Evolutionary conservation across 371 early-diverging fungal genomes (phyloP).

Genomic region (Mucor lusitanicus): DNA sequence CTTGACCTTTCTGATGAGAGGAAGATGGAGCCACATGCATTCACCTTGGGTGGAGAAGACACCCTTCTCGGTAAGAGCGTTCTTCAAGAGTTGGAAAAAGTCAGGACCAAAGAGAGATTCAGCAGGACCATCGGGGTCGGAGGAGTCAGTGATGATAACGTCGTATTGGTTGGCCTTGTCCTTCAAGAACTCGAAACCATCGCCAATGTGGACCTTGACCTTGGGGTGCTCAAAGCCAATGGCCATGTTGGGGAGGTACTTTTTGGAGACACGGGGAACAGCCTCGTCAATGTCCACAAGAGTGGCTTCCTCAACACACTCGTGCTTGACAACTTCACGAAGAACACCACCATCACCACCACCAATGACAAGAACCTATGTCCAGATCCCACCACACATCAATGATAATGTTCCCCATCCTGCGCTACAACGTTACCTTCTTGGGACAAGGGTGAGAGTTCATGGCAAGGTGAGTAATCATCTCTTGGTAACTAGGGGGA

Average conservation of each 20-base stretch:
- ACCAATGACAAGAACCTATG: slow-evolving; percentile 93
- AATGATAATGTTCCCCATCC: not conserved
- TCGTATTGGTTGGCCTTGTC: slow-evolving; percentile 87
- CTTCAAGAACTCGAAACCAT: slow-evolving; percentile 92
- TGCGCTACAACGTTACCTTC: slow-evolving; percentile 64
- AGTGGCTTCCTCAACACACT: slow-evolving; percentile 84
- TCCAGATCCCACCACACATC: not conserved
- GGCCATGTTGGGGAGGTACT: slow-evolving; percentile 92
- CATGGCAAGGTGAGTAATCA: slow-evolving; percentile 96
- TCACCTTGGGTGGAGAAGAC: slow-evolving; percentile 96
- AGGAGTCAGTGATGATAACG: slow-evolving; percentile 98
- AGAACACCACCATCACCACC: slow-evolving; percentile 99
- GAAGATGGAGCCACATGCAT: slow-evolving; percentile 96
- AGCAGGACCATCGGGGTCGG: slow-evolving; percentile 97
- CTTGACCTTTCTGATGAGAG: slow-evolving; percentile 86
- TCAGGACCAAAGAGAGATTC: slow-evolving; percentile 89
- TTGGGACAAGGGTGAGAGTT: slow-evolving; percentile 95
- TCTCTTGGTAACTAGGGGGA: slow-evolving; percentile 90
- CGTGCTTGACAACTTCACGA: slow-evolving; percentile 96
- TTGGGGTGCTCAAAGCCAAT: slow-evolving; percentile 94
- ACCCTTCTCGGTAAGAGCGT: slow-evolving; percentile 89
- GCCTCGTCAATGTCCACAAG: slow-evolving; percentile 97
- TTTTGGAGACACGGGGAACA: slow-evolving; percentile 88
- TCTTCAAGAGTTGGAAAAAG: slow-evolving; percentile 91
- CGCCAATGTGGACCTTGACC: slow-evolving; percentile 91